Conservation (phyloP, 192 early-diverging fungal species). For the Podila verticillata region DNA sequence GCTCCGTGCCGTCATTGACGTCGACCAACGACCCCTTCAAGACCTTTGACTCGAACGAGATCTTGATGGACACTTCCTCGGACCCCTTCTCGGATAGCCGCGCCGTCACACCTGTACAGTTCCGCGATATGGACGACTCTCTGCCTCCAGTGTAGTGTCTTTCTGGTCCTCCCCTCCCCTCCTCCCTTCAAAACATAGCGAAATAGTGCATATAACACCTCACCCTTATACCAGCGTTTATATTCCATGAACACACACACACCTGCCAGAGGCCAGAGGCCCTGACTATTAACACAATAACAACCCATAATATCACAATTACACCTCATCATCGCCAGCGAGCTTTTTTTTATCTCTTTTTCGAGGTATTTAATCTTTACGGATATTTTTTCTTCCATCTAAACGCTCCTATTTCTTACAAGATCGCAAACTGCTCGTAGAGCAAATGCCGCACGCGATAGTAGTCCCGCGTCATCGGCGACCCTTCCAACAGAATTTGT, state of each 20-base stretch:
- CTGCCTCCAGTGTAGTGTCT: not conserved
- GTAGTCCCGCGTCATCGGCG: slow-evolving; percentile 69
- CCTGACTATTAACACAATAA: no score
- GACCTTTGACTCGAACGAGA: slow-evolving; percentile 33
- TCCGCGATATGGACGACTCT: not conserved
- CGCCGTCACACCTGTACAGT: not conserved
- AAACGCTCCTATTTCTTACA: slow-evolving; percentile 55
- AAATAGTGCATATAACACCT: not conserved
- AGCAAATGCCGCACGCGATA: slow-evolving; percentile 74
- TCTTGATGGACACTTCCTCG: not conserved
- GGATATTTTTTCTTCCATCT: not conserved
- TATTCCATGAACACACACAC: no score
- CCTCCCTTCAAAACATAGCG: no score
- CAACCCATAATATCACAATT: no score
- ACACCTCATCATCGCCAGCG: no score
- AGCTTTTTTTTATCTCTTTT: no score
- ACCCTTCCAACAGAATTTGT: slow-evolving; percentile 31
- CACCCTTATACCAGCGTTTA: slow-evolving; percentile 1
- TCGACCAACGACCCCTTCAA: slow-evolving; percentile 50
- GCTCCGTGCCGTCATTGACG: slow-evolving; percentile 31
- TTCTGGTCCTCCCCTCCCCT: not conserved
- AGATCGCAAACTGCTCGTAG: slow-evolving; percentile 78
- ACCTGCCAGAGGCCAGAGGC: no score
- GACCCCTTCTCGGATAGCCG: not conserved
- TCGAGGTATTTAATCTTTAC: no score